Base-by-base conservation (phyloP, 495 filamentous ascomycete genomes). In the Xylaria telfairii region DNA sequence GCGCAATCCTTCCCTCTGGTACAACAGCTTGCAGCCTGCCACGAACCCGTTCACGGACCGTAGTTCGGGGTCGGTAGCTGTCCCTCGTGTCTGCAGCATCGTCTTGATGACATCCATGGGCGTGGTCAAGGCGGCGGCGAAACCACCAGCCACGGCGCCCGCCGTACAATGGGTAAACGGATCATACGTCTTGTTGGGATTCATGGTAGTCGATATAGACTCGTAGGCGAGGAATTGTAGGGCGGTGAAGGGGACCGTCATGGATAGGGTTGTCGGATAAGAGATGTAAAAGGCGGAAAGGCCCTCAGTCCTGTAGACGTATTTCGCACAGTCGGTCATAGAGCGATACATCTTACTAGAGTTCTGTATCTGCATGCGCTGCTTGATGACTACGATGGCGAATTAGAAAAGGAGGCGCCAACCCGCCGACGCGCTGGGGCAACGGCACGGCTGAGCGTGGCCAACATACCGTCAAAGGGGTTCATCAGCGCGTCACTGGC, bases 401-500 rank as follows among this genome's bases (percentile, higher is more conserved):
- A 65, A 72, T 75, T 77, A 81, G 66, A 74, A 49, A 8, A 15
- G 34, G 51, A 37, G 41, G 34, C 47, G 12, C 65, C 57, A 10
- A 44, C 32, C 13, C 37, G 47, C 5, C 34, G 3, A 32, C 53
- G 30, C 15, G 62, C 57, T 70, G 15, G 19, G 8, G 46, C 47
- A 26, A n/a, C 53, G 56, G 12, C 30, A 41, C 9, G 12, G 39
- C 53, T n/a, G 44, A 39, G 30, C 30, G 56, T 42, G 64, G 39
- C 56, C n/a, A 54, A 78, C 88, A 78, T 85, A 97, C 94, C 95
- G 84, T 99, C 96, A 80, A 99, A 99, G 37, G 96, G 96, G 80
- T 98, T 99, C 96, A 99, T 99, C 61, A 99, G 85, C 46, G 96
- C 96, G 84, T 99, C 96, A 77, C 94, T 97, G 42, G 94, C 93